Conservation (phyloP, 2,329 filamentous ascomycete species). For the Huntiella decipiens region DNA sequence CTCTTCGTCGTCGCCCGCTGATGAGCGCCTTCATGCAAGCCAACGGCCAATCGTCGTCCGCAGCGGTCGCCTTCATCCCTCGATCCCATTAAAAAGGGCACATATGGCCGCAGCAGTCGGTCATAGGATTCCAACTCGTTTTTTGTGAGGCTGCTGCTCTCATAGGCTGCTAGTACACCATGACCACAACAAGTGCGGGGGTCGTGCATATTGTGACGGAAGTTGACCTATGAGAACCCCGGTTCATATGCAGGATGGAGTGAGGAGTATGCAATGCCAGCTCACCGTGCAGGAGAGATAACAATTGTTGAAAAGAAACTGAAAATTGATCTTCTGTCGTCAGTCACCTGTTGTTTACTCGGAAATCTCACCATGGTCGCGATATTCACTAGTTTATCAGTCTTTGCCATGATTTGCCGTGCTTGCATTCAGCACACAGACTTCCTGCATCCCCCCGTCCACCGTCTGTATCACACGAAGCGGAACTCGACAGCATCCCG, state of each 20-base stretch:
- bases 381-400: background rate
- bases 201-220: constrained; percentile 3
- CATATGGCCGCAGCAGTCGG: constrained; percentile 2
- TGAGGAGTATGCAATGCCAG: constrained; percentile 11
- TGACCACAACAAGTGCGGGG: constrained; percentile 7
- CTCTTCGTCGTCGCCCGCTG: too few species aligned
- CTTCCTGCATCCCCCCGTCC: too few species aligned
- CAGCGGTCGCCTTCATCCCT: background rate
- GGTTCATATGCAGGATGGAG: constrained; percentile 10
- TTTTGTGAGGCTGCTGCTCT: constrained; percentile 9
- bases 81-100: background rate
- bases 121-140: constrained; percentile 3
- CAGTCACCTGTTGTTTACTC: too few species aligned
- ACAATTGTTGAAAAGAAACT: background rate
- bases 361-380: background rate
- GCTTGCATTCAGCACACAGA: background rate
- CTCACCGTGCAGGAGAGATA: constrained; percentile 11
- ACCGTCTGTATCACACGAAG: too few species aligned
- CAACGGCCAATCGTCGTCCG: background rate
- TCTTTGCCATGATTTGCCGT: background rate
- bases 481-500: too few species aligned
- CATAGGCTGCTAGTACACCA: constrained; percentile 6
- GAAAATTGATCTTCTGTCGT: too few species aligned
- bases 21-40: too few species aligned
- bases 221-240: constrained; percentile 10